Percentiles rank a stretch among this genome's conserved stretches.
Conservation (phyloP, 495 filamentous ascomycete species). For the Talaromyces trachyspermus region DNA sequence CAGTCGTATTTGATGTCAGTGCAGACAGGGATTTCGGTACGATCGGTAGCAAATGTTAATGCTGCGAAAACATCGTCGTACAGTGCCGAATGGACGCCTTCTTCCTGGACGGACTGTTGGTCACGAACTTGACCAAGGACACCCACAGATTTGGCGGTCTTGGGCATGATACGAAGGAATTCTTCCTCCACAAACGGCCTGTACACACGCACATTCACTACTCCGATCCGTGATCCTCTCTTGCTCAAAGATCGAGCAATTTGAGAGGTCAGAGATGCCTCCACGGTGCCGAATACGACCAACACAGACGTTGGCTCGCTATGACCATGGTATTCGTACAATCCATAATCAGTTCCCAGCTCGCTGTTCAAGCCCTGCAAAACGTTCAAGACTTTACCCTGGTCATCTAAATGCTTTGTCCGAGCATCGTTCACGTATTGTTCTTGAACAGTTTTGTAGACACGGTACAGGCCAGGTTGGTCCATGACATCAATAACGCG, state of each 20-base stretch:
- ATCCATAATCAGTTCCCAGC: conserved; percentile 83
- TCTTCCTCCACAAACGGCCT: conserved; percentile 90
- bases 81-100: conserved; percentile 67
- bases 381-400: conserved; percentile 66
- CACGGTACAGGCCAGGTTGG: conserved; percentile 57
- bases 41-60: conserved; percentile 66
- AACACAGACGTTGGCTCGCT: conserved; percentile 66
- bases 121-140: conserved; percentile 58
- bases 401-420: conserved; percentile 64
- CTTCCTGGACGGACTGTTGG: conserved; percentile 51
- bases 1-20: conserved; percentile 85
- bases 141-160: conserved; percentile 63
- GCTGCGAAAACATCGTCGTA: conserved; percentile 85
- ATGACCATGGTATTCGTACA: conserved; percentile 95
- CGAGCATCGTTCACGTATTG: conserved; percentile 47
- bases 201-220: conserved; percentile 87
- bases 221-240: conserved; percentile 69
- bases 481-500: conserved; percentile 80
- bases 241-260: conserved; percentile 65
- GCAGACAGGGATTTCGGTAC: conserved; percentile 50
- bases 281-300: conserved; percentile 86
- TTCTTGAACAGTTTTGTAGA: conserved; percentile 62
- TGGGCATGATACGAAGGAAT: conserved; percentile 74
- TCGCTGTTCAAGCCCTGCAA: conserved; percentile 82
- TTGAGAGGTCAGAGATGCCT: conserved; percentile 78